Conservation (phyloP, 768 basidiomycete species). For the Mycena filopes region DNA sequence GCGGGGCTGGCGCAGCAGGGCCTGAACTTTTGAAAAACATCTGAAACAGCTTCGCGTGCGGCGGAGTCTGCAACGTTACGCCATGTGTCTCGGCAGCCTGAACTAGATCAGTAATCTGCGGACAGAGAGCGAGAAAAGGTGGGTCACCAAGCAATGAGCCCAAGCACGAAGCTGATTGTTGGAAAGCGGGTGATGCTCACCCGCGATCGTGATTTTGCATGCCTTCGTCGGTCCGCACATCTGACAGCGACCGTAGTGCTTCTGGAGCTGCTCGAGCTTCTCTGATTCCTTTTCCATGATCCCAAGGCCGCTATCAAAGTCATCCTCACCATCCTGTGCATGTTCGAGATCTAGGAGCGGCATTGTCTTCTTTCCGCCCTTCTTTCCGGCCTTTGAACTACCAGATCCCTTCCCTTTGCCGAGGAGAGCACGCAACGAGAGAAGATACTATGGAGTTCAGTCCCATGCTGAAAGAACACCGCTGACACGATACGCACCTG, state of each 20-base stretch:
- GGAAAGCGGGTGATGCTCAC: neutral
- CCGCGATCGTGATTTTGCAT: slow-evolving; percentile 16
- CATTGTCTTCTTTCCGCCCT: neutral
- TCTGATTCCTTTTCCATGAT: slow-evolving; percentile 15
- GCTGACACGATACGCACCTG: slow-evolving; percentile 1
- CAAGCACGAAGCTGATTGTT: neutral
- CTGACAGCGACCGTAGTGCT: neutral
- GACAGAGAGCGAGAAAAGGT: neutral
- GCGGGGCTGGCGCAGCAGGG: neutral
- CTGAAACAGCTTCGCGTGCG: slow-evolving; percentile 9
- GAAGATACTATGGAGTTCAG: slow-evolving; percentile 11
- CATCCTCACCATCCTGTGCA: slow-evolving; percentile 4
- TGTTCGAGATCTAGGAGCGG: slow-evolving; percentile 17
- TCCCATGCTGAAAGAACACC: neutral
- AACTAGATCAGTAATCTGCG: neutral
- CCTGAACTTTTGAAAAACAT: slow-evolving; percentile 1
- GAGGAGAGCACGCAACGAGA: neutral
- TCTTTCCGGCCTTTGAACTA: neutral
- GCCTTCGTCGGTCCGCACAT: slow-evolving; percentile 13
- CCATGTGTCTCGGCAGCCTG: slow-evolving; percentile 8
- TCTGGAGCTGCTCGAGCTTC: neutral
- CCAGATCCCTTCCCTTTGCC: neutral
- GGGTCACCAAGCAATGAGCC: neutral
- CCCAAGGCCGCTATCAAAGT: slow-evolving; percentile 4
- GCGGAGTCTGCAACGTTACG: slow-evolving; percentile 8